These are phyloP conservation scores for Adansonia digitata DNA, from an alignment of 345 rosid genomes.

Conservation along the genomic window DNA sequence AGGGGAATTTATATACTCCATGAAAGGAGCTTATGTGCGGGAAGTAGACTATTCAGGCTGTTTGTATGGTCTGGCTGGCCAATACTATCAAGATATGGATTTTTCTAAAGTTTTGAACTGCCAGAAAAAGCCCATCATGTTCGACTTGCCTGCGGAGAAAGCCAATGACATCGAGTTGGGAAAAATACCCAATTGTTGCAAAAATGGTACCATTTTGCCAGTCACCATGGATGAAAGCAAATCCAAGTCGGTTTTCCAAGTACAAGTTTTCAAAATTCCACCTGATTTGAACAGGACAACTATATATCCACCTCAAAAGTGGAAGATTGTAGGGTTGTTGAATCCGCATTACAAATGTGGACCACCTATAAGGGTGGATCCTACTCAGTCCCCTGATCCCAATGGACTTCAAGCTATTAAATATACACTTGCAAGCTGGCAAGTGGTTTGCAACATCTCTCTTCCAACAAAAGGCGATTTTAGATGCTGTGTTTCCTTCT, in stretches of 20 bases:
- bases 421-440: constrained; percentile 48
- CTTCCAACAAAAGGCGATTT: constrained; percentile 21
- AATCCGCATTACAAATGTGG: constrained; percentile 41
- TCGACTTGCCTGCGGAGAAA: constrained; percentile 37
- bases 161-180: constrained; percentile 40
- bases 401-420: constrained; percentile 33
- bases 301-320: constrained; percentile 39
- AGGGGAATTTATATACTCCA: constrained; percentile 41
- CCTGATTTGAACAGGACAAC: constrained; percentile 42
- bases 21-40: constrained; percentile 45
- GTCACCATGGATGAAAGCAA: constrained; percentile 31
- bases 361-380: constrained; percentile 38
- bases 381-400: constrained; percentile 31
- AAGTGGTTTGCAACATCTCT: constrained; percentile 51
- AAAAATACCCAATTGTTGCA: constrained; percentile 40
- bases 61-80: constrained; percentile 38
- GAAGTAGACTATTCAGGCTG: constrained; percentile 35
- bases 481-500: constrained; percentile 55
- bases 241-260: constrained; percentile 33
- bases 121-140: constrained; percentile 33
- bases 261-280: constrained; percentile 52
- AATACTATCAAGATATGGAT: constrained; percentile 26
- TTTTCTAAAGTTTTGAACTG: constrained; percentile 43
- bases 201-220: constrained; percentile 45
- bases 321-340: constrained; percentile 40